Evolutionary conservation across 2,329 filamentous ascomycete genomes (phyloP).

Genomic region (Phaeophleospora eucalypticola): DNA sequence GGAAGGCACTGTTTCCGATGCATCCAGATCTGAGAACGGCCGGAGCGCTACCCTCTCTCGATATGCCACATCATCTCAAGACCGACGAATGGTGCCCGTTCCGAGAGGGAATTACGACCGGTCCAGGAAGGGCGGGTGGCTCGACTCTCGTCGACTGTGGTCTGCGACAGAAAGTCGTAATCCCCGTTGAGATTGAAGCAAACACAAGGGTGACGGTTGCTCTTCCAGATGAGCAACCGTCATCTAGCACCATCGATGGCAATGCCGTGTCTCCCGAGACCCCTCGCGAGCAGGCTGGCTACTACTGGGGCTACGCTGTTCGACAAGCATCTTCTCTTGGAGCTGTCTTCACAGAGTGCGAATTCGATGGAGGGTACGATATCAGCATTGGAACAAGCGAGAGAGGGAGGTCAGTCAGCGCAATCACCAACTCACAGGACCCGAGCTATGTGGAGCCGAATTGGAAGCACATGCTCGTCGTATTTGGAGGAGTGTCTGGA

Average conservation of each 20-base stretch:
- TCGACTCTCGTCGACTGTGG: conserved; percentile 49
- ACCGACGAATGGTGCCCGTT: conserved; percentile 74
- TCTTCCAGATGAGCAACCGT: conserved; percentile 36
- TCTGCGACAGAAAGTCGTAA: conserved; percentile 45
- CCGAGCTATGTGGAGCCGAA: conserved; percentile 37
- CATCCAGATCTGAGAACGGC: conserved; percentile 73
- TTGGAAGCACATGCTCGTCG: conserved; percentile 65
- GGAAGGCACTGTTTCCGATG: conserved; percentile 68
- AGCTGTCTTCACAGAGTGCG: conserved; percentile 70
- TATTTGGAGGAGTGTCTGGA: conserved; percentile 77
- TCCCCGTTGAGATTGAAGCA: conserved; percentile 60
- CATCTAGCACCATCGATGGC: conserved; percentile 8
- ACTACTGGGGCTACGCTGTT: conserved; percentile 81
- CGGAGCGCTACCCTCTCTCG: conserved; percentile 69
- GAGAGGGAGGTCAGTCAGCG: conserved; percentile 50
- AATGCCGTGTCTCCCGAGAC: conserved; percentile 57
- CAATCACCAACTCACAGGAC: conserved; percentile 41
- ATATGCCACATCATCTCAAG: conserved; percentile 80
- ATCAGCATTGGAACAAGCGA: conserved; percentile 80
- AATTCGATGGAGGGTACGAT: conserved; percentile 75
- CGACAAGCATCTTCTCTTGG: conserved; percentile 64
- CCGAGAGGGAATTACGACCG: conserved; percentile 68
- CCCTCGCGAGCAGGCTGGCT: conserved; percentile 71
- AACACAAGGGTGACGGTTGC: conserved; percentile 69
- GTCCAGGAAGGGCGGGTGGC: conserved; percentile 32